Evolutionary conservation across 352 stramenopile species (phyloP).

Genomic region (Globisporangium polare): DNA sequence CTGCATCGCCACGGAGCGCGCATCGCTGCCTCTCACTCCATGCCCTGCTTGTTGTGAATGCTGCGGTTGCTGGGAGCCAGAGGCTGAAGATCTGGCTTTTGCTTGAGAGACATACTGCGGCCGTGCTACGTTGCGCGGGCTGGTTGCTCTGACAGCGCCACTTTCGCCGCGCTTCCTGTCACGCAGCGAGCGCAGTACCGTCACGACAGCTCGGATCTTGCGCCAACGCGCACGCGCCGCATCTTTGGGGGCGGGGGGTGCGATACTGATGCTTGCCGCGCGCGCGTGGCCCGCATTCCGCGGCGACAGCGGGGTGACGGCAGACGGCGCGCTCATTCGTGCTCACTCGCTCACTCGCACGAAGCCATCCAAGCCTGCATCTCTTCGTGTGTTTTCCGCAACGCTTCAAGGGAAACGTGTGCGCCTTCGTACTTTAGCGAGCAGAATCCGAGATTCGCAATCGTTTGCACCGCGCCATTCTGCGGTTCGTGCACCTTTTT

Average conservation of each 20-base stretch:
- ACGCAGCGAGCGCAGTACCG: slow-evolving; percentile 2
- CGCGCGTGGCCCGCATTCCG: neutral
- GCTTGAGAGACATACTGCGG: neutral
- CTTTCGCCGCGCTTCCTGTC: neutral
- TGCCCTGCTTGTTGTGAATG: neutral
- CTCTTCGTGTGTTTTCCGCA: neutral
- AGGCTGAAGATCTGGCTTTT: neutral
- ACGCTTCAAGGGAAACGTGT: neutral
- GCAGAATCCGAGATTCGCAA: neutral
- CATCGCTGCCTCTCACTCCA: neutral
- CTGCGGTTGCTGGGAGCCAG: neutral
- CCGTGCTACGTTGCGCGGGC: neutral
- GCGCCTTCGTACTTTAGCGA: slow-evolving; percentile 1
- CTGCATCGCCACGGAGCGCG: slow-evolving; percentile 1
- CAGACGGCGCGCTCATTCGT: neutral
- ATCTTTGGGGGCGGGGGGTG: neutral
- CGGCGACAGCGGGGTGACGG: neutral
- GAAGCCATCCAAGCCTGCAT: neutral
- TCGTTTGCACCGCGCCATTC: neutral
- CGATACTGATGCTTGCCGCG: neutral
- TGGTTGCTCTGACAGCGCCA: neutral
- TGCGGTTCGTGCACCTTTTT: neutral
- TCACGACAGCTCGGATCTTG: slow-evolving; percentile 1
- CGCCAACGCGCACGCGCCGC: slow-evolving; percentile 1
- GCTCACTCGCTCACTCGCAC: neutral